Evolutionary conservation across 2,329 filamentous ascomycete species (phyloP).

Genomic region (Zelopaecilomyces penicillatus): DNA sequence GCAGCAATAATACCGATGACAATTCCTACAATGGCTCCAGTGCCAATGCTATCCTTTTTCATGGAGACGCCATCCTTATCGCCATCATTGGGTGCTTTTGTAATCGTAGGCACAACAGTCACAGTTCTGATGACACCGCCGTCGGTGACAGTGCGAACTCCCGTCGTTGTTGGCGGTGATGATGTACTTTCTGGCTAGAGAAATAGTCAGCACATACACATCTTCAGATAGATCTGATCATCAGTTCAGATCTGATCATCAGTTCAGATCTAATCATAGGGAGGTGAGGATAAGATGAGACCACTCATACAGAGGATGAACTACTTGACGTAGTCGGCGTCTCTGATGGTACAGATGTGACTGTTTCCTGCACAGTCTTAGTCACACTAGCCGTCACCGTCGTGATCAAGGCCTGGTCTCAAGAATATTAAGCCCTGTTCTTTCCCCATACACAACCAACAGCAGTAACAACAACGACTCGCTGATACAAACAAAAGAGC

Average conservation of each 20-base stretch:
- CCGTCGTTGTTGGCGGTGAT: constrained; percentile 35
- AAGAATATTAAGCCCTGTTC: constrained; percentile 19
- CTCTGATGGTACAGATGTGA: constrained; percentile 13
- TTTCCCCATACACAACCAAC: constrained; percentile 11
- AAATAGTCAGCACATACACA: constrained; percentile 11
- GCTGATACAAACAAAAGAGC: no score
- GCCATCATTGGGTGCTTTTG: constrained; percentile 13
- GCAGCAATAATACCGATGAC: constrained; percentile 42
- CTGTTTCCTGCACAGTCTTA: constrained; percentile 27
- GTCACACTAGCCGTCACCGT: constrained; percentile 23
- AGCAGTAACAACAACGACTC: constrained; percentile 2
- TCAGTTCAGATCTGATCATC: neutral
- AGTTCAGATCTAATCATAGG: neutral
- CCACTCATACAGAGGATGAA: constrained; percentile 31
- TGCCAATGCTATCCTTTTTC: constrained; percentile 26
- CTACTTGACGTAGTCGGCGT: constrained; percentile 17
- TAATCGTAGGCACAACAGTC: constrained; percentile 38
- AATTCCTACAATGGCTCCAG: constrained; percentile 44
- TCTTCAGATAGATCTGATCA: neutral
- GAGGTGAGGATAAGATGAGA: constrained; percentile 7
- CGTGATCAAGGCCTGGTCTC: constrained; percentile 19
- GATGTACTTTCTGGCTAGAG: constrained; percentile 9
- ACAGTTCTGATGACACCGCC: constrained; percentile 47
- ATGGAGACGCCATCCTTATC: constrained; percentile 8
- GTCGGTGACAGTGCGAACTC: constrained; percentile 33